Evolutionary conservation across 352 stramenopile genomes (phyloP), one percentile per base, ranked within the genome.

Genomic region (Pythium graminicola): DNA sequence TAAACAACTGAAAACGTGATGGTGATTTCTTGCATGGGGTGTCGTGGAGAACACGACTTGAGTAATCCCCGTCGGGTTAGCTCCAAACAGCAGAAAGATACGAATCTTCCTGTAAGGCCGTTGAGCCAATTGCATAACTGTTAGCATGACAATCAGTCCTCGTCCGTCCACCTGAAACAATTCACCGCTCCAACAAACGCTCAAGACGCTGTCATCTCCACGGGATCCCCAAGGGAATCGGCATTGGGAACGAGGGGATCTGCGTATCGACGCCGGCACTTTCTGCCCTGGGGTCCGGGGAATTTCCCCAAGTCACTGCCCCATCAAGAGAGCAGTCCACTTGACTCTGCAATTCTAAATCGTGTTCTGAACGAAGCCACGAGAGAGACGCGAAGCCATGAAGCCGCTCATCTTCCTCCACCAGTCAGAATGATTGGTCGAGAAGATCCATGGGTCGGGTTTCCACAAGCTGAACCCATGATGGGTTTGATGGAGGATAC

Each of bases 321-420:
- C 14, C 6, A 11, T 28, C 46, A 13, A 10, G 43, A 36, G 26
- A 50, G 60, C 55, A 50, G 67, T 71, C 76, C 74, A 72, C 81
- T 92, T 92, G 81, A 92, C 81, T 89, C 73, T 70, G 81, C 81
- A 92, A 92, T 92, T 92, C 81, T 92, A 92, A 92, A 89, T 92
- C 76, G 81, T 89, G 81, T 89, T 92, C 78, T 91, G 77, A 76
- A n/a, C 24, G 35, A 5, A 6, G 26, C 17, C n/a, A n/a, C n/a
- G n/a, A n/a, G n/a, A n/a, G n/a, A n/a, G n/a, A n/a, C n/a, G 35
- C 17, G 45, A 40, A 39, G 24, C 20, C n/a, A 22, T 33, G 36
- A 6, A 19, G 33, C n/a, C n/a, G n/a, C n/a, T n/a, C 36, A 43
- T 43, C 38, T 26, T 16, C 9, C 31, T n/a, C 38, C 17, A 44